Base-by-base conservation (phyloP, 371 early-diverging fungal species). In the Actinomortierella wolfii region DNA sequence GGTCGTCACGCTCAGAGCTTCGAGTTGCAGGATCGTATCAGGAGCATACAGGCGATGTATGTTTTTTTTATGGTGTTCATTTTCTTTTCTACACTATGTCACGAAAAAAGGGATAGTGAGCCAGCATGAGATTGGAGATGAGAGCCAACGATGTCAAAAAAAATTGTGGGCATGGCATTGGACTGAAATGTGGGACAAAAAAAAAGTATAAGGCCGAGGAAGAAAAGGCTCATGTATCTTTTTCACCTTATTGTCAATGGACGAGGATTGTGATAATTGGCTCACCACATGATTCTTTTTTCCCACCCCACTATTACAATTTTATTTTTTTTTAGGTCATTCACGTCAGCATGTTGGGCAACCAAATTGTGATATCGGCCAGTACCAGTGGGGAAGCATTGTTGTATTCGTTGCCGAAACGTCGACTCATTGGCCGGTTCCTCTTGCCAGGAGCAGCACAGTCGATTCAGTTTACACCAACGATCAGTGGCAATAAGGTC, bases 351-450 rank as follows among this genome's bases (percentile, higher is more conserved):
- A 56, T 71, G 14, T 42, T 54, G 23, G 29, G 54, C 52, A 53
- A 40, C 29, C 53, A 71, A 25, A 54, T 61, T 49, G 62, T 71
- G 20, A 58, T 71, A 9, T 65, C 66, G 21, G 71, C 66, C 23
- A 65, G 71, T 51, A 71, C 71, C 26, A 71, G 65, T 34, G 71
- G 71, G 11, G 71, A 71, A 34, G 65, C 66, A 3, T n/a, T 71
- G 25, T 59, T 71, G 3, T 71, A 65, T 24, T 71, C 66, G 1
- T 46, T 71, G 24, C 29, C 61, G 5, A 49, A 40, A 3, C 46
- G 51, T 1, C 28, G 71, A 15, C 47, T 71, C 46, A 15, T 71
- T 8, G 71, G 65, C 13, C 51, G 66, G 50, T 65, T 71, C 42
- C 23, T 71, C 0, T 42, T 71, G 46, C 71, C 71, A n/a, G 61